phyloP scores from a whole-genome alignment of 305 asterid genomes.

The Rubia balearica region DNA sequence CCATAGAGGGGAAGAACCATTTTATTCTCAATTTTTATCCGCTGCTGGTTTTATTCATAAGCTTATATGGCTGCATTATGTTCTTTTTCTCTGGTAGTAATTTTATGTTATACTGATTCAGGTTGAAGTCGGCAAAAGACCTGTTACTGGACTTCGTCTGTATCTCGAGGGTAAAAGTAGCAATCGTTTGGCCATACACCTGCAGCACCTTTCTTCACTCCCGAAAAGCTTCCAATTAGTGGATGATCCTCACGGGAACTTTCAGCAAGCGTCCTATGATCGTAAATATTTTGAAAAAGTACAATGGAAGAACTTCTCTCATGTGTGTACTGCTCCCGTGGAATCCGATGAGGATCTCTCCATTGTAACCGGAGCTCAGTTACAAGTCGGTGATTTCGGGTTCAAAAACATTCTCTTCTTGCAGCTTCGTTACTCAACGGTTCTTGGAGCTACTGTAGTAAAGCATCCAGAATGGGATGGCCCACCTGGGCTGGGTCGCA shows the following conservation, averaged over 20 bases:
- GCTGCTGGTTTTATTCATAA: too few species aligned
- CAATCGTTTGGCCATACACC: slow-evolving; percentile 86
- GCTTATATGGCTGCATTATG: too few species aligned
- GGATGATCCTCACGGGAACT: slow-evolving; percentile 59
- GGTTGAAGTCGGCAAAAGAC: slow-evolving; percentile 96
- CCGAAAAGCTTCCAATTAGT: slow-evolving; percentile 72
- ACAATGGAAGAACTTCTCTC: slow-evolving; percentile 95
- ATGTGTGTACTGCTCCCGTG: slow-evolving; percentile 90
- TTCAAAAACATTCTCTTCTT: slow-evolving; percentile 78
- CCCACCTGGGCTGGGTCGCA: slow-evolving; percentile 84
- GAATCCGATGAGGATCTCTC: slow-evolving; percentile 80
- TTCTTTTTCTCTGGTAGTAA: slow-evolving; percentile 7
- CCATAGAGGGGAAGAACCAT: background rate
- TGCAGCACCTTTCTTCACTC: slow-evolving; percentile 91
- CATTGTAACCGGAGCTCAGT: slow-evolving; percentile 79
- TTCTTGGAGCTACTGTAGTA: slow-evolving; percentile 55
- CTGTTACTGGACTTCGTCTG: slow-evolving; percentile 83
- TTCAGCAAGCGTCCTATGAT: slow-evolving; percentile 51
- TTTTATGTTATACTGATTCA: slow-evolving; percentile 24
- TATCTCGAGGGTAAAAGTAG: slow-evolving; percentile 92
- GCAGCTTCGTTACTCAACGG: slow-evolving; percentile 63
- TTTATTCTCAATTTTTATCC: background rate
- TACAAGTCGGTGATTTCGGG: slow-evolving; percentile 69
- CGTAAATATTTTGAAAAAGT: slow-evolving; percentile 78
- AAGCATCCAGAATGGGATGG: slow-evolving; percentile 95